Percentiles rank a stretch among this genome's conserved stretches.
Evolutionary conservation across 2,329 filamentous ascomycete genomes (phyloP).

Genomic region (Endothia cerciana): DNA sequence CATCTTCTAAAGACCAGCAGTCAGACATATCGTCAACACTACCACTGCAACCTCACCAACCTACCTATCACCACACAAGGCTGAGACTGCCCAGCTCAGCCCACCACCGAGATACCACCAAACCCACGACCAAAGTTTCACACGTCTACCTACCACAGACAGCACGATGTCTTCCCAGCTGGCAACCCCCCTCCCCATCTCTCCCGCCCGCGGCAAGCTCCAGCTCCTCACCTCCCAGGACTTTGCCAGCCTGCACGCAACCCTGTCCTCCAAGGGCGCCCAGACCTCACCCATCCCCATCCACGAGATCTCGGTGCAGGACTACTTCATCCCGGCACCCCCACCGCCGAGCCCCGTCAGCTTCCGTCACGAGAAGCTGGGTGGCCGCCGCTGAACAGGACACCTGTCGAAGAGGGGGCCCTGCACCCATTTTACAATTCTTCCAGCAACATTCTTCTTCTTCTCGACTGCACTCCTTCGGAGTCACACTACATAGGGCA

Average conservation of each 20-base stretch:
- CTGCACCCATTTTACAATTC: not conserved
- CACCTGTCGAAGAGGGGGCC: not conserved
- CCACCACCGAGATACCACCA: slow-evolving; percentile 4
- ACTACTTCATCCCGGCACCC: slow-evolving; percentile 67
- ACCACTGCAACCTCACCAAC: not conserved
- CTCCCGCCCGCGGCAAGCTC: slow-evolving; percentile 50
- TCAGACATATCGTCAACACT: not conserved
- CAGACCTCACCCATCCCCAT: slow-evolving; percentile 50
- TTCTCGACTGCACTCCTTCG: slow-evolving; percentile 15
- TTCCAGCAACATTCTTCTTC: slow-evolving; percentile 9
- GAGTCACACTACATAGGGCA: slow-evolving; percentile 9
- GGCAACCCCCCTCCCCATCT: slow-evolving; percentile 52
- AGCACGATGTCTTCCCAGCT: slow-evolving; percentile 49
- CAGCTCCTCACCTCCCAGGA: slow-evolving; percentile 53
- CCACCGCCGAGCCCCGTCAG: slow-evolving; percentile 67
- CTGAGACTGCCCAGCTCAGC: not conserved
- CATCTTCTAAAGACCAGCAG: slow-evolving; percentile 2
- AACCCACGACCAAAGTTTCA: not conserved
- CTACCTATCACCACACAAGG: slow-evolving; percentile 3
- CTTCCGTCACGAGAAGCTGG: slow-evolving; percentile 46
- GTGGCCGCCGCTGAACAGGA: slow-evolving; percentile 13
- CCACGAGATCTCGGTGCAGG: slow-evolving; percentile 58
- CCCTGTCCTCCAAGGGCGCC: slow-evolving; percentile 49
- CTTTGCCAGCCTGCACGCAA: slow-evolving; percentile 57
- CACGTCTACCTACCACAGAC: not conserved